phyloP scores from a whole-genome alignment of 2,329 filamentous ascomycete genomes.

The Fusarium abutilonis region DNA sequence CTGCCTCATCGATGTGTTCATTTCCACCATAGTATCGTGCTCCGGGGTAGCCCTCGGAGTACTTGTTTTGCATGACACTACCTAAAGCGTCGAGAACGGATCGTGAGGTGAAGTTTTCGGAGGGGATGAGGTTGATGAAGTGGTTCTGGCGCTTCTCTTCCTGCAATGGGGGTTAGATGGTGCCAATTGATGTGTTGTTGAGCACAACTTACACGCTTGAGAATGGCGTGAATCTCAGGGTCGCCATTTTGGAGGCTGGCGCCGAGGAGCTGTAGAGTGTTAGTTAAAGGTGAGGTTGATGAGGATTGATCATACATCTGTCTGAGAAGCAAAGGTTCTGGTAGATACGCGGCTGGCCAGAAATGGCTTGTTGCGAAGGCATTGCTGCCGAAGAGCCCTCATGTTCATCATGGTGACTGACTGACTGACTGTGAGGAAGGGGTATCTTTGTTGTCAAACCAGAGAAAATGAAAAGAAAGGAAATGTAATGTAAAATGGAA shows the following conservation, averaged over 20 bases:
- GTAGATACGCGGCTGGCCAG: slow-evolving; percentile 32
- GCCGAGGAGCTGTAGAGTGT: slow-evolving; percentile 72
- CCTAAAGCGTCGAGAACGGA: slow-evolving; percentile 87
- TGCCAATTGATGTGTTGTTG: neutral
- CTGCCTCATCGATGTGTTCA: slow-evolving; percentile 89
- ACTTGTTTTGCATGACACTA: slow-evolving; percentile 96
- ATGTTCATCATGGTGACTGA: slow-evolving; percentile 38
- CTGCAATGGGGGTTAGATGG: slow-evolving; percentile 54
- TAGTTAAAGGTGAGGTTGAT: neutral
- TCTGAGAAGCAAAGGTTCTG: slow-evolving; percentile 39
- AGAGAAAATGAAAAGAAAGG: slow-evolving; percentile 2
- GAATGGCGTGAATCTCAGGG: slow-evolving; percentile 82
- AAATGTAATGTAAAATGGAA: slow-evolving; percentile 2
- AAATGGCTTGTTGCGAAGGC: slow-evolving; percentile 40
- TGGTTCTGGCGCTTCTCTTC: slow-evolving; percentile 95
- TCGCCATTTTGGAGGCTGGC: slow-evolving; percentile 82
- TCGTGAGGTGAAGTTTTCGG: slow-evolving; percentile 91
- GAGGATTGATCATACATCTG: slow-evolving; percentile 29
- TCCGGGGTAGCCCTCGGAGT: slow-evolving; percentile 95
- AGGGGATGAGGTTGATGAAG: slow-evolving; percentile 94
- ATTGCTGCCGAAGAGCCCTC: slow-evolving; percentile 41
- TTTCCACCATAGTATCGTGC: slow-evolving; percentile 96
- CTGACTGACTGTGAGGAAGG: slow-evolving; percentile 2
- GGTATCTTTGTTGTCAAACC: slow-evolving; percentile 5
- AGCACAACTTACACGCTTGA: slow-evolving; percentile 74